These are phyloP conservation scores for Chrysanthemum seticuspe DNA, from an alignment of 129 eudicot species.

Conservation along the genomic window DNA sequence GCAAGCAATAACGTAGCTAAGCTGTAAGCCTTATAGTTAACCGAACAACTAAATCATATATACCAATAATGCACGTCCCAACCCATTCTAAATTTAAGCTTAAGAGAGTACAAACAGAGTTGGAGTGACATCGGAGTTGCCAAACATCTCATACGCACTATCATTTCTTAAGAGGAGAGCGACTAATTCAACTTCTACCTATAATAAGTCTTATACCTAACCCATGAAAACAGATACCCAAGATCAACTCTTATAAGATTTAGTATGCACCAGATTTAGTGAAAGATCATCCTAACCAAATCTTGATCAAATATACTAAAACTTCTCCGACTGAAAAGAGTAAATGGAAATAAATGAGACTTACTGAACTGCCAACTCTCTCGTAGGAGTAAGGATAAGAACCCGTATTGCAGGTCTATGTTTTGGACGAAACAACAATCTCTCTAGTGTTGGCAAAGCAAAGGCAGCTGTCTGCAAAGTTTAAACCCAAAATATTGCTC, in stretches of 20 bases:
- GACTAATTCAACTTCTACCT: constrained; percentile 2
- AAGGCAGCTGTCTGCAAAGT: constrained; percentile 92
- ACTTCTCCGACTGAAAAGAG: background rate
- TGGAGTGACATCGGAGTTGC: background rate
- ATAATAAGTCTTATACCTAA: constrained; percentile 3
- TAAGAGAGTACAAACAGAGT: background rate
- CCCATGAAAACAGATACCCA: background rate
- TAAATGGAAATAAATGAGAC: constrained; percentile 4
- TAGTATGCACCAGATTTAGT: background rate
- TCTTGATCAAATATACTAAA: constrained; percentile 5
- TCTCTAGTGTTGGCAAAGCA: constrained; percentile 87
- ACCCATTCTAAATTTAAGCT: background rate
- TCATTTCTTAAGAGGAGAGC: background rate
- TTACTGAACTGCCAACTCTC: constrained; percentile 97
- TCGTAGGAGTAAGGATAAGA: constrained; percentile 94
- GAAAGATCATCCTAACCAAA: background rate
- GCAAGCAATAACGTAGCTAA: constrained; percentile 7
- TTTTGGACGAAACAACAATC: constrained; percentile 82
- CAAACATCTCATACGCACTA: constrained; percentile 8
- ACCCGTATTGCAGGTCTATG: constrained; percentile 90
- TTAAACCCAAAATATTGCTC: constrained; percentile 5
- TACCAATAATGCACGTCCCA: background rate
- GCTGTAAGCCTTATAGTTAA: constrained; percentile 4
- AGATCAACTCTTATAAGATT: background rate
- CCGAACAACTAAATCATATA: no score